phyloP scores from a whole-genome alignment of 345 rosid genomes.

The Gossypium turneri region DNA sequence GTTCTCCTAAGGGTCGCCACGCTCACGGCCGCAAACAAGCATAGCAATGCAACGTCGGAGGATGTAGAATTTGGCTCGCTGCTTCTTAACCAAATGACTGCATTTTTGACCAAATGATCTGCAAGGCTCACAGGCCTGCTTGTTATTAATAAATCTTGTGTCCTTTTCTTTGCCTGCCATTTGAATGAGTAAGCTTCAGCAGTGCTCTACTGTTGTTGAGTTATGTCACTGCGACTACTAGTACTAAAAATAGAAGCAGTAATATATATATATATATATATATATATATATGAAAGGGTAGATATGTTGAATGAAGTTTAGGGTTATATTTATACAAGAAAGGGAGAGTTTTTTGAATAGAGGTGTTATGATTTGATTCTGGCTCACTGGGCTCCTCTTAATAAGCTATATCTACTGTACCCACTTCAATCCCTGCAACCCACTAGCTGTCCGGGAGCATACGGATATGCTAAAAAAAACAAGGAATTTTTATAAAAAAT shows the following conservation, averaged over 20 bases:
- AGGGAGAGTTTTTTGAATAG: neutral
- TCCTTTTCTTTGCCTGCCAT: slow-evolving; percentile 30
- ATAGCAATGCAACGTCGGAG: slow-evolving; percentile 77
- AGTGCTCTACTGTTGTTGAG: neutral
- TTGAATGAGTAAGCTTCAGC: neutral
- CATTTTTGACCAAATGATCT: slow-evolving; percentile 65
- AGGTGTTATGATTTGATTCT: slow-evolving; percentile 8
- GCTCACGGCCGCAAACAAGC: slow-evolving; percentile 67
- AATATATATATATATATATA: neutral
- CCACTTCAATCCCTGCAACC: slow-evolving; percentile 23
- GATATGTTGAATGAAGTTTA: neutral
- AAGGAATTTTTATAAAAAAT: neutral
- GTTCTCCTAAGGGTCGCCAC: slow-evolving; percentile 22
- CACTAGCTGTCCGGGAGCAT: slow-evolving; percentile 24
- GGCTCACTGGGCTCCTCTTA: slow-evolving; percentile 23
- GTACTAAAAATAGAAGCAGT: slow-evolving; percentile 4
- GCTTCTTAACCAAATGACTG: slow-evolving; percentile 73
- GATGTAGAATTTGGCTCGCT: slow-evolving; percentile 70
- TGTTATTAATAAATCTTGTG: slow-evolving; percentile 5
- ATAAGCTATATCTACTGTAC: slow-evolving; percentile 18
- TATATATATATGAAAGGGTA: neutral
- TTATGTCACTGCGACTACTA: neutral
- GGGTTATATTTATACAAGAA: slow-evolving; percentile 20
- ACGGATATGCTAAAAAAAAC: neutral
- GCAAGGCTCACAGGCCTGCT: slow-evolving; percentile 42